Conservation (phyloP, 176 grass and related monocot genomes). For the Carex parvula region DNA sequence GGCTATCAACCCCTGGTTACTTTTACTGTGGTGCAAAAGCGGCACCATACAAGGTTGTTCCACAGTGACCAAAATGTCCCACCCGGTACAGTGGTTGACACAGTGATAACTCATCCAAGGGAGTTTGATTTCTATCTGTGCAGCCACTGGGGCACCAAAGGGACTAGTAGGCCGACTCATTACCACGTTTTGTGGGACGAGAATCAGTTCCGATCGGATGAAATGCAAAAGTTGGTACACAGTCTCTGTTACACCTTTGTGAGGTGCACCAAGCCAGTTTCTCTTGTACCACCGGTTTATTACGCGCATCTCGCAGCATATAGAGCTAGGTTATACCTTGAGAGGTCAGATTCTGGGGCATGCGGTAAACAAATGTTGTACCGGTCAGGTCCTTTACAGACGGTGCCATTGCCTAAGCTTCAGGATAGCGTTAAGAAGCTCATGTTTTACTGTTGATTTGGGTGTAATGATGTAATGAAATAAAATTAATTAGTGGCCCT, state of each 20-base stretch:
- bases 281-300: constrained; percentile 78
- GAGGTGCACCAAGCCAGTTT: constrained; percentile 81
- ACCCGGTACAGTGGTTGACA: constrained; percentile 85
- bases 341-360: constrained; percentile 48
- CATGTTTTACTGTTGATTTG: constrained; percentile 90
- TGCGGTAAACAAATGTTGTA: constrained; percentile 39
- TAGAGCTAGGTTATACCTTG: constrained; percentile 83
- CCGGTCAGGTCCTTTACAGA: constrained; percentile 51
- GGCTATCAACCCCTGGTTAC: constrained; percentile 66
- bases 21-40: constrained; percentile 84
- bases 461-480: background rate
- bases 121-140: constrained; percentile 93
- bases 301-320: constrained; percentile 90
- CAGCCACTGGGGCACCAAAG: constrained; percentile 90
- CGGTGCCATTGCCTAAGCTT: constrained; percentile 70
- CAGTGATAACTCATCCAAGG: constrained; percentile 83
- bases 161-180: constrained; percentile 81
- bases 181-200: constrained; percentile 89
- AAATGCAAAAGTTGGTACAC: constrained; percentile 84
- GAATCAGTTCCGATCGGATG: constrained; percentile 69
- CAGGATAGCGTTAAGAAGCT: constrained; percentile 76
- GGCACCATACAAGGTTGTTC: constrained; percentile 90
- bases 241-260: constrained; percentile 88
- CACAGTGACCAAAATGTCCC: constrained; percentile 77
- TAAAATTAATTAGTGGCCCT: background rate